Base-by-base conservation (phyloP, 108 stramenopile species). In the Mediolabrus comicus region DNA sequence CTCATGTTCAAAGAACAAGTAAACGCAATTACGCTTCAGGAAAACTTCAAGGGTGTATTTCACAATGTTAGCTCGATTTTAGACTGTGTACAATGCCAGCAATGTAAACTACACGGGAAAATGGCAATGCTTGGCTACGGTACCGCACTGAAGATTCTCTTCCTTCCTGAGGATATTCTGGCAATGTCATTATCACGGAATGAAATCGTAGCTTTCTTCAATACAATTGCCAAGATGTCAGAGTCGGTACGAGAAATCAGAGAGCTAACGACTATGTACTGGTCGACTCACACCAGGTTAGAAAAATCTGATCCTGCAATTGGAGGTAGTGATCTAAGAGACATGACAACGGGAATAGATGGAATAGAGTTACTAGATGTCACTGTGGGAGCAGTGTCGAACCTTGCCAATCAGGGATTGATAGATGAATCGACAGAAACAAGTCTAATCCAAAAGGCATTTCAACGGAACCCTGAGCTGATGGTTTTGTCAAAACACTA, bases 81-180 rank as follows among this genome's bases (percentile, higher is more conserved):
- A 46, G 95, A 97, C 72, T 98, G 97, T 74, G 96, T 98, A 17
- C 93, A 95, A 69, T 98, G 97, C 76, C 94, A 98, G 62, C 92
- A 95, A 70, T 98, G 97, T 77, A 95, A 93, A 54, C 69, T 98
- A 26, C 94, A 95, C 60, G 97, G 95, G 9, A 96, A 96, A 74
- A 76, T 98, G 87, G 83, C 89, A 46, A 93, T 98, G 90, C 30
- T 96, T 72, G 97, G 97, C 35, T 92, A 96, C 64, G 97, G 96
- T 4, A 87, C 94, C 14, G 96, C 95, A 19, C 69, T 98, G 43
- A 98, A 97, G 68, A 88, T 98, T 65, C 77, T 98, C 28, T 95
- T 98, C 55, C 70, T 90, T 26, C 82, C 82, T 2, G 65, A 80
- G 2, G 82, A 81, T 35, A 69, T 87, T 16, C 38, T 78, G 33